Evolutionary conservation across 768 basidiomycete genomes (phyloP), one percentile per base, ranked within the genome.

Genomic region (Lactifluus piperatus): DNA sequence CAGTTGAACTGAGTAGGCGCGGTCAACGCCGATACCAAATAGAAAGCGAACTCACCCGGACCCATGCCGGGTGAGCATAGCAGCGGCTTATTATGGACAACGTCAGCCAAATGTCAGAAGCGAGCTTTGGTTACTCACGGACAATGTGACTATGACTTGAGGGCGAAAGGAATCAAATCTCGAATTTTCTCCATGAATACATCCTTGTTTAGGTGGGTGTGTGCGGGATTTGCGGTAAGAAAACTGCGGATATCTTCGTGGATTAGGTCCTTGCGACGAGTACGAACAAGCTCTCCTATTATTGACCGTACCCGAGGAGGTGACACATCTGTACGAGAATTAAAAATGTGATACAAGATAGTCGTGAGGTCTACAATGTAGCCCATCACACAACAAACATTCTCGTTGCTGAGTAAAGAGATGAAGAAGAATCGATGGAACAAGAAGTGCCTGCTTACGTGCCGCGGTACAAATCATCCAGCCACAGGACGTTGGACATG

Each of bases 301-400:
- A 16, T 13, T 9, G 18, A 43, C 30, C 43, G 37, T 14, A 41
- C 39, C 10, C 7, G n/a, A 10, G 4, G 5, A 27, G 52, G 22
- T 8, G 51, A 34, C 36, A 43, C 46, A 26, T 32, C 30, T 4
- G 5, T 5, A 13, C 18, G 1, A 20, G 29, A 27, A 18, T 29
- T n/a, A 18, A 49, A 59, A 10, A 59, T 8, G 2, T n/a, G 8
- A 7, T 20, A 13, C 13, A 54, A 24, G 22, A 54, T 48, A 3
- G 48, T 46, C 4, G 46, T 59, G 24, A 59, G 52, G 39, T 52
- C 22, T 13, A 58, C 44, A 24, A 58, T 52, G 44, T 58, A 58
- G 27, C 51, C 51, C 51, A 52, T 37, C 20, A 58, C 51, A 20
- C 34, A 29, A 14, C 57, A 46, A 8, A 52, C 13, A 45, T 58